These are phyloP conservation scores for Kockovaella imperatae DNA, from an alignment of 768 basidiomycete species.

Conservation along the genomic window DNA sequence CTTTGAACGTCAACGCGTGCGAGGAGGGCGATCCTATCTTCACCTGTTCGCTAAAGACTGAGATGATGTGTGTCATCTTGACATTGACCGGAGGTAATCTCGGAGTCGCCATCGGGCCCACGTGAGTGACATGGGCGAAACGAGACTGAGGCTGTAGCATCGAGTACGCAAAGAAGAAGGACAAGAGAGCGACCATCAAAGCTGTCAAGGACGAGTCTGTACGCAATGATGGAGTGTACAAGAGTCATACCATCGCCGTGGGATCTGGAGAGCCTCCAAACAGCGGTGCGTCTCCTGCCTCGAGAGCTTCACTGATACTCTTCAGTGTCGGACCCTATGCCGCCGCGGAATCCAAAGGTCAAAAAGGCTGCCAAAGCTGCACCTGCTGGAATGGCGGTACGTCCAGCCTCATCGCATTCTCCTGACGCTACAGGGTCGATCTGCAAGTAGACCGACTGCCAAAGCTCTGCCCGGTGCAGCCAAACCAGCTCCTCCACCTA, in stretches of 20 bases:
- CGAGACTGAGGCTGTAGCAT: constrained; percentile 50
- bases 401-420: background rate
- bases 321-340: constrained; percentile 63
- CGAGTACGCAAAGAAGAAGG: constrained; percentile 93
- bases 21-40: constrained; percentile 95
- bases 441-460: constrained; percentile 48
- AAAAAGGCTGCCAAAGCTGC: constrained; percentile 58
- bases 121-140: constrained; percentile 52
- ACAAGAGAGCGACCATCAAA: constrained; percentile 79
- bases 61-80: constrained; percentile 72
- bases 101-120: constrained; percentile 63
- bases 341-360: constrained; percentile 84
- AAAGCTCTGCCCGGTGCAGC: constrained; percentile 47
- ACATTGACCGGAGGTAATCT: constrained; percentile 71
- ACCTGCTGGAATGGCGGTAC: constrained; percentile 26
- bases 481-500: constrained; percentile 58
- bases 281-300: constrained; percentile 48
- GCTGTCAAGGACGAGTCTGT: constrained; percentile 83
- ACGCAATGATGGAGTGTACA: constrained; percentile 71
- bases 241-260: constrained; percentile 84
- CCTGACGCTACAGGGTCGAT: constrained; percentile 12
- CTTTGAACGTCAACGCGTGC: constrained; percentile 64
- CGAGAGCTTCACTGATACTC: background rate
- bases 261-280: constrained; percentile 75
- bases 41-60: constrained; percentile 90